Evolutionary conservation across 2,329 filamentous ascomycete genomes (phyloP).

Genomic region (Colletotrichum sp.): DNA sequence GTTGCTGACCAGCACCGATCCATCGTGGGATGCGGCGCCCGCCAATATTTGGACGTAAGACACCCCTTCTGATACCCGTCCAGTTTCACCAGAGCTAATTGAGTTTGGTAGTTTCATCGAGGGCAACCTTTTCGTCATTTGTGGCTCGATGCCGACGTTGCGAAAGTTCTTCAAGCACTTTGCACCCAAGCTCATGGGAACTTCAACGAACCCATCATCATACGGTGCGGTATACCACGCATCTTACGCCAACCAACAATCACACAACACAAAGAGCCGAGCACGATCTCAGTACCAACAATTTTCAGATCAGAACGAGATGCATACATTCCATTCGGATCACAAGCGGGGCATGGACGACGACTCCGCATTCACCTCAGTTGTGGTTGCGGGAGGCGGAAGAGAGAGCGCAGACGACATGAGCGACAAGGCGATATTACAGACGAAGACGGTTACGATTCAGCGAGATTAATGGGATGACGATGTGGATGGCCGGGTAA

Average conservation of each 20-base stretch:
- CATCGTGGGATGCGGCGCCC: slow-evolving; percentile 13
- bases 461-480: not conserved
- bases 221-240: not conserved
- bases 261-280: not conserved
- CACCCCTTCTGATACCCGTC: rapidly evolving
- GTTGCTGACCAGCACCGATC: slow-evolving; percentile 1
- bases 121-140: slow-evolving; percentile 44
- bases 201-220: not conserved
- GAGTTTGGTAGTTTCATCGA: slow-evolving; percentile 33
- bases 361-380: slow-evolving; percentile 9
- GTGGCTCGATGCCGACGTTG: slow-evolving; percentile 43
- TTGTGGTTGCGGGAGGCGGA: not conserved
- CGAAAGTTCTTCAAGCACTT: slow-evolving; percentile 44
- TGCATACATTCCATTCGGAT: not conserved
- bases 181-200: slow-evolving; percentile 30
- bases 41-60: slow-evolving; percentile 22
- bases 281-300: not conserved
- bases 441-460: slow-evolving; percentile 27
- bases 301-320: slow-evolving; percentile 8
- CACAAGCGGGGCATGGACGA: not conserved
- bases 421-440: slow-evolving; percentile 31
- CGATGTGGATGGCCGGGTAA: not conserved
- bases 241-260: not conserved
- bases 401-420: slow-evolving; percentile 23
- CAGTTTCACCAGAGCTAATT: not conserved